Percentiles rank a stretch among this genome's conserved stretches.
Conservation (phyloP, 2,329 filamentous ascomycete genomes). For the Tricladium varicosporioides region DNA sequence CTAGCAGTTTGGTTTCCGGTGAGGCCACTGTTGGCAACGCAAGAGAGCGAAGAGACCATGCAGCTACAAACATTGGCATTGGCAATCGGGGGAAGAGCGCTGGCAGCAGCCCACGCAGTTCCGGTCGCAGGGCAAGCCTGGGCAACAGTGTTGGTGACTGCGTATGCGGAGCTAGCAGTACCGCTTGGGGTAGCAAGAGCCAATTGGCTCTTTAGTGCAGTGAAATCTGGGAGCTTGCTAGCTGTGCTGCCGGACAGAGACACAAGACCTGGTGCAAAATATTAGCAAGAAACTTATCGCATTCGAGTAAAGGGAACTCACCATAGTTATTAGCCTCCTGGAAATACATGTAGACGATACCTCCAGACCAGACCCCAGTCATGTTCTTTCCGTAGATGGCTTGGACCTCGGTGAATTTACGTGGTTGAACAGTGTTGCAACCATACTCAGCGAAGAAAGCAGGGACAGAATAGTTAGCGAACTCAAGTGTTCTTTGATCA, state of each 20-base stretch:
- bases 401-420: constrained; percentile 81
- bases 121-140: constrained; percentile 67
- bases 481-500: constrained; percentile 79
- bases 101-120: constrained; percentile 66
- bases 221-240: constrained; percentile 71
- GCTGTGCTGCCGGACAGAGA: constrained; percentile 57
- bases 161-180: constrained; percentile 67
- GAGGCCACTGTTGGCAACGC: constrained; percentile 61
- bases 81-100: constrained; percentile 75
- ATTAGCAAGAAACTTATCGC: constrained; percentile 18
- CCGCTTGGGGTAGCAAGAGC: constrained; percentile 63
- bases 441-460: constrained; percentile 99
- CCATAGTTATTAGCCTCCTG: constrained; percentile 89
- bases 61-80: constrained; percentile 79
- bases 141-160: constrained; percentile 66
- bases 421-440: constrained; percentile 71
- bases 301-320: constrained; percentile 34
- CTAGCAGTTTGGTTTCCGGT: constrained; percentile 57
- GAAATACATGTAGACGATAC: constrained; percentile 99
- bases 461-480: constrained; percentile 83
- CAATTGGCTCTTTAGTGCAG: constrained; percentile 68
- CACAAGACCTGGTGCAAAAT: constrained; percentile 58
- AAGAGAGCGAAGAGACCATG: constrained; percentile 74
- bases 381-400: constrained; percentile 80
- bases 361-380: constrained; percentile 86